These are phyloP conservation scores for Trichophaea hybrida DNA, from an alignment of 2,329 filamentous ascomycete species.

Conservation along the genomic window DNA sequence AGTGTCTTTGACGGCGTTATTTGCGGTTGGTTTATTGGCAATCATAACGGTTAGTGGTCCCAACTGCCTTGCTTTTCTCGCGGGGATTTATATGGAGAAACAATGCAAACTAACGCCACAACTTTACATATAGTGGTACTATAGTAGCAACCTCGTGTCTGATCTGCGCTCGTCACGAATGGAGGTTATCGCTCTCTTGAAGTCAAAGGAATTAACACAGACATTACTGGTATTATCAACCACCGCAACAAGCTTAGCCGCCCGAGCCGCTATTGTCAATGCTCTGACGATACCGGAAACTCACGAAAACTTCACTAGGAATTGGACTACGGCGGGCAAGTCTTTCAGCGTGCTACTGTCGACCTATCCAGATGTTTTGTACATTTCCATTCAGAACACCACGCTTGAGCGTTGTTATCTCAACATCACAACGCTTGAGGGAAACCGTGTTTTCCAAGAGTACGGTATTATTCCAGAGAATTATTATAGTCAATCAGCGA, in stretches of 20 bases:
- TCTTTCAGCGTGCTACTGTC: constrained; percentile 2
- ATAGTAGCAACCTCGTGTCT: constrained; percentile 4
- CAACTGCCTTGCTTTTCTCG: background rate
- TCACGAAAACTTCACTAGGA: background rate
- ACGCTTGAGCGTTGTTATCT: constrained; percentile 1
- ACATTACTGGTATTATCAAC: background rate
- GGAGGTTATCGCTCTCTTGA: constrained; percentile 2
- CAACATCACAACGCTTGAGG: background rate
- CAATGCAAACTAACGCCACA: background rate
- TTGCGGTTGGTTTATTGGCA: constrained; percentile 62
- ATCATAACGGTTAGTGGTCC: constrained; percentile 46
- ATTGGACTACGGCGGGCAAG: background rate
- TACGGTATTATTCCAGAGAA: background rate
- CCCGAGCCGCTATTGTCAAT: constrained; percentile 2
- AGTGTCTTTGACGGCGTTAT: constrained; percentile 58
- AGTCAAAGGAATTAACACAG: constrained; percentile 4
- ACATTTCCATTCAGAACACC: constrained; percentile 4
- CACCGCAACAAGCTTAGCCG: background rate
- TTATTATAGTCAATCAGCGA: background rate
- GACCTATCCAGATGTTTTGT: constrained; percentile 3
- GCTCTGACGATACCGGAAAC: constrained; percentile 2
- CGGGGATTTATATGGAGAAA: background rate
- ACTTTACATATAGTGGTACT: constrained; percentile 4
- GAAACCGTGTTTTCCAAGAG: background rate
- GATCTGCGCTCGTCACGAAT: constrained; percentile 1